Conservation (phyloP, 768 basidiomycete species). For the Suillus discolor region DNA sequence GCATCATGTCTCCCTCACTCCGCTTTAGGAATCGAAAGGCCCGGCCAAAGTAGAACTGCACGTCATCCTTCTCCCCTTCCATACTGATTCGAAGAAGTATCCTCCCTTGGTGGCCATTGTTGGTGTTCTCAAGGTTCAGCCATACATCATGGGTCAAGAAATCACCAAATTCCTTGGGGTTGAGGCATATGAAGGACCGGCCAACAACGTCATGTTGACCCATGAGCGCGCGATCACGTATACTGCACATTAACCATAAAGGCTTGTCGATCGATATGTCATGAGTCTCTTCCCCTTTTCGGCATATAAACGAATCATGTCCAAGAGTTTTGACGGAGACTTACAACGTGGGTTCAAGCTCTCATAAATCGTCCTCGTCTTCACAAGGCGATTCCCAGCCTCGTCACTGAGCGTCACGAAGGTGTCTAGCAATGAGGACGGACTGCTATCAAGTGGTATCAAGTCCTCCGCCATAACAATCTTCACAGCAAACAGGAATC, state of each 20-base stretch:
- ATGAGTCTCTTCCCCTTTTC: constrained; percentile 93
- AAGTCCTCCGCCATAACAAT: constrained; percentile 89
- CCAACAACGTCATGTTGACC: constrained; percentile 95
- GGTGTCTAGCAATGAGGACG: constrained; percentile 83
- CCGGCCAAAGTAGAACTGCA: constrained; percentile 95
- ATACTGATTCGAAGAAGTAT: constrained; percentile 90
- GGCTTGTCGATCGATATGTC: constrained; percentile 92
- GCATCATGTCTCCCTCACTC: constrained; percentile 93
- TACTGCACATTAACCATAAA: constrained; percentile 97
- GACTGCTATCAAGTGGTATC: constrained; percentile 73
- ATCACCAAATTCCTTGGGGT: constrained; percentile 86
- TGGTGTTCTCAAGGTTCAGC: constrained; percentile 78
- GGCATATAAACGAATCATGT: constrained; percentile 12
- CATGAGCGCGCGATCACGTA: constrained; percentile 86
- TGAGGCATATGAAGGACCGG: constrained; percentile 88
- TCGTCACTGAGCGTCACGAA: constrained; percentile 96
- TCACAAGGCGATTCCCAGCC: constrained; percentile 84
- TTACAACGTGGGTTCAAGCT: constrained; percentile 85
- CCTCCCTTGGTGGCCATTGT: constrained; percentile 58
- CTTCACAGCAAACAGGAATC: constrained; percentile 92
- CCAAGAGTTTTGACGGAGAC: constrained; percentile 29
- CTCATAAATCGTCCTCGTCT: constrained; percentile 96
- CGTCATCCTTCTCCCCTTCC: constrained; percentile 99
- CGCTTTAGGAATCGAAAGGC: constrained; percentile 93
- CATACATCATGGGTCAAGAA: constrained; percentile 89